Evolutionary conservation across 164 flowering plant species (phyloP), one percentile per base, ranked within the genome.

Genomic region (Chloranthus sessilifolius): DNA sequence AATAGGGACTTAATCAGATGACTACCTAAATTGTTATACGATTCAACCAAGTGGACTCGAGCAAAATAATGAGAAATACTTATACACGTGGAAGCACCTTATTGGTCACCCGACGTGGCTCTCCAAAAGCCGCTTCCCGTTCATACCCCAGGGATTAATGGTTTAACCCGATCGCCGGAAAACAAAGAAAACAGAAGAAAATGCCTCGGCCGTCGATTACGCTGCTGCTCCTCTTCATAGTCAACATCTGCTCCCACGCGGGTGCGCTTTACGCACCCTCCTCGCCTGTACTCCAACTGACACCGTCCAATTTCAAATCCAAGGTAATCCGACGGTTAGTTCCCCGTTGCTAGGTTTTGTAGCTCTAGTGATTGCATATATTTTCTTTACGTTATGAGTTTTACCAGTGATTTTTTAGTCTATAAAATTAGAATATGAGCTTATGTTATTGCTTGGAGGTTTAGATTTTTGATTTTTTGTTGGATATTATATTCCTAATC

Each of bases 281-380:
- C 4, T 81, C 98, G 7, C 95, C 95, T 3, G 98, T 85, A 14
- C 41, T 85, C 63, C 95, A 84, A 65, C 74, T 90, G 15, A 82
- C 61, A 50, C 85, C 95, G 6, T 67, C 83, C 53, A 90, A 90
- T 65, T 90, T 90, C 80, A 87, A 90, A 68, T 77, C 91, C 62
- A 90, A 90, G 95, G 97, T 79, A 61, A 14, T 19, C 23, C 21
- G 6, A 40, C 43, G n/a, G n/a, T n/a, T 40, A 0, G n/a, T 10
- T 6, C 15, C 43, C 6, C 17, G 10, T 17, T 40, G n/a, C 43
- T 17, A 9, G 6, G 6, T 40, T 40, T 16, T 40, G n/a, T 17
- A 9, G 10, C 43, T 40, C 7, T 11, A 9, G 10, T 40, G 7
- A 6, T 40, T 11, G 17, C 7, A 17, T 11, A 17, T 16, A 6